Conservation (phyloP, 202 grass and related monocot genomes). For the Carex arenaria region DNA sequence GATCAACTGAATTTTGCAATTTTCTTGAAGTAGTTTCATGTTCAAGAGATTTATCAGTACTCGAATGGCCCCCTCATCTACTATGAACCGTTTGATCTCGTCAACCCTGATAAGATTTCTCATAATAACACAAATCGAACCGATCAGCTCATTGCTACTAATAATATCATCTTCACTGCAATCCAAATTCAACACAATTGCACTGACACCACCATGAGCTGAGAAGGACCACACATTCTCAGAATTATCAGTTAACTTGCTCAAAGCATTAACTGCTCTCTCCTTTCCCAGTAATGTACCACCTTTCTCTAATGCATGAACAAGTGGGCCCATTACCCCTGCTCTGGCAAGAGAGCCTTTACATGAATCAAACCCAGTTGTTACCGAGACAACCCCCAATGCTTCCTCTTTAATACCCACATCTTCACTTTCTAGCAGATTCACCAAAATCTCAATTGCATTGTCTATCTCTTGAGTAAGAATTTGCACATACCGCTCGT, state of each 20-base stretch:
- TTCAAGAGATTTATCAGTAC: slow-evolving; percentile 60
- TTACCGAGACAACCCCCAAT: slow-evolving; percentile 37
- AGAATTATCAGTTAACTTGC: slow-evolving; percentile 79
- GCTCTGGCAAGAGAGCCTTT: slow-evolving; percentile 50
- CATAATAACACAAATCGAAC: slow-evolving; percentile 54
- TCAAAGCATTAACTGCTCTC: slow-evolving; percentile 50
- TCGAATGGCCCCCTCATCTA: slow-evolving; percentile 56
- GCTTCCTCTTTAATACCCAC: slow-evolving; percentile 57
- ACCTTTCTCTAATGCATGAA: slow-evolving; percentile 53
- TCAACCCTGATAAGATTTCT: slow-evolving; percentile 70
- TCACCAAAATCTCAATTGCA: slow-evolving; percentile 51
- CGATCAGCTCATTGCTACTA: slow-evolving; percentile 43
- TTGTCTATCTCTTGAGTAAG: slow-evolving; percentile 46
- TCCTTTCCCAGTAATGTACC: slow-evolving; percentile 38
- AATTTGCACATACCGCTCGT: slow-evolving; percentile 49
- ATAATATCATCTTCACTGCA: slow-evolving; percentile 9
- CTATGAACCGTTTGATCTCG: slow-evolving; percentile 78
- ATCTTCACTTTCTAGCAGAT: slow-evolving; percentile 52
- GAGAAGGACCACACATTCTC: slow-evolving; percentile 91
- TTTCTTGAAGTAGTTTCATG: slow-evolving; percentile 44
- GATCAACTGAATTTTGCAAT: slow-evolving; percentile 43
- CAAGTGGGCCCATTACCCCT: slow-evolving; percentile 55
- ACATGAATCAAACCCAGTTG: slow-evolving; percentile 42
- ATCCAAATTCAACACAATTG: slow-evolving; percentile 44
- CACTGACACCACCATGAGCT: slow-evolving; percentile 68